Evolutionary conservation across 2,329 filamentous ascomycete species (phyloP).

Genomic region (Alternaria postmessia): DNA sequence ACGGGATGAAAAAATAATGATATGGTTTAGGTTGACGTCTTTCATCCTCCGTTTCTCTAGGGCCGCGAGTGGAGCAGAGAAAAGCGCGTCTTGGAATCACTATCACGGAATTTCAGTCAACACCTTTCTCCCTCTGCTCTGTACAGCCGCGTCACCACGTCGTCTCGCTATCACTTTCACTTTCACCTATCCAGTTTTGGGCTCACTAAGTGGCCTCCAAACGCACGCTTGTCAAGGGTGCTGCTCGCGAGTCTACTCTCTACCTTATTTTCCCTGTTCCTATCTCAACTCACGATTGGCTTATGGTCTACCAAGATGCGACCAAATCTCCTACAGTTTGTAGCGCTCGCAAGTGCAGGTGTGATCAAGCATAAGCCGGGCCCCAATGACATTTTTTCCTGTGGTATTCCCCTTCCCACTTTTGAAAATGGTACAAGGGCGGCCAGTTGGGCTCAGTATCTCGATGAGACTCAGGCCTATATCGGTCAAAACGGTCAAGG

Average conservation of each 20-base stretch:
- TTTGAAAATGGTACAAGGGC: background rate
- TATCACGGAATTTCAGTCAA: background rate
- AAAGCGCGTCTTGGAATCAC: too few relatives aligned
- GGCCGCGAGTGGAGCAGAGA: background rate
- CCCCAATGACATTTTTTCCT: background rate
- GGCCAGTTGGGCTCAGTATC: conserved; percentile 3
- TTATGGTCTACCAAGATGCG: background rate
- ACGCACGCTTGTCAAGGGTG: too few relatives aligned
- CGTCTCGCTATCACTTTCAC: background rate
- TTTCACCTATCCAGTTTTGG: background rate
- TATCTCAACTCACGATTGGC: background rate
- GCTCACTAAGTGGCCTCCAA: background rate
- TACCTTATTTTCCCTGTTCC: background rate
- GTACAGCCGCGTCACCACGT: background rate
- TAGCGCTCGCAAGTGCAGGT: background rate
- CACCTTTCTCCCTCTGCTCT: background rate
- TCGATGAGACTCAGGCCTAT: background rate
- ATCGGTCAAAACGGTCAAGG: background rate
- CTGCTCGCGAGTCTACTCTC: background rate
- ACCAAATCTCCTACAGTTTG: background rate
- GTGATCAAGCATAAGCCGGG: background rate
- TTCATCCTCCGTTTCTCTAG: background rate
- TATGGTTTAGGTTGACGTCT: background rate
- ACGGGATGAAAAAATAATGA: too few relatives aligned
- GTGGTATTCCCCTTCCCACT: background rate